Evolutionary conservation across 2,329 filamentous ascomycete species (phyloP).

Genomic region (Sclerotinia subarctica): DNA sequence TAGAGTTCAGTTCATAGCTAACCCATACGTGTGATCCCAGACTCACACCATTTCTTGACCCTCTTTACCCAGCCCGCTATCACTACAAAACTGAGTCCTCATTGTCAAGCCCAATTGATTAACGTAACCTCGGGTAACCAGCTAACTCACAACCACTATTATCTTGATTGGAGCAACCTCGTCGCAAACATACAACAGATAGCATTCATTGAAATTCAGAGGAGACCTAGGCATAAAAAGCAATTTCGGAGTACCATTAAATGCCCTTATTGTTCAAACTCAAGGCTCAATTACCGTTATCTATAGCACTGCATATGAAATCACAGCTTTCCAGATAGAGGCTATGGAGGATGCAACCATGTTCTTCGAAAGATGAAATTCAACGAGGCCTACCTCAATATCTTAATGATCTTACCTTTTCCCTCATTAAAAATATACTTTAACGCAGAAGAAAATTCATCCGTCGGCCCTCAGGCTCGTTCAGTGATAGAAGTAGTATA

Average conservation of each 20-base stretch:
- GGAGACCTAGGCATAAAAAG: too few species aligned
- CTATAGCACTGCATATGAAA: not conserved
- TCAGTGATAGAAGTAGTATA: too few species aligned
- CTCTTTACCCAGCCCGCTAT: not conserved
- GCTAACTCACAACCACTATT: not conserved
- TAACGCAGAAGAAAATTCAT: too few species aligned
- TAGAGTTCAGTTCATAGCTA: not conserved
- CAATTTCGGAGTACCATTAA: not conserved
- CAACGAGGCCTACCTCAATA: too few species aligned
- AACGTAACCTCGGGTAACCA: not conserved
- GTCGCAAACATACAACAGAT: not conserved
- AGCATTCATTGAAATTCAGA: not conserved
- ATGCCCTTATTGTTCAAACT: not conserved
- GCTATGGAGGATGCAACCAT: not conserved
- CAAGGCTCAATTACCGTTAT: too few species aligned
- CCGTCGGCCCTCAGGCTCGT: too few species aligned
- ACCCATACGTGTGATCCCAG: rapidly evolving
- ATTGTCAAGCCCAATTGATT: not conserved
- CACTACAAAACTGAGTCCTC: too few species aligned
- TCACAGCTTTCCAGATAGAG: too few species aligned
- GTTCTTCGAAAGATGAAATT: not conserved
- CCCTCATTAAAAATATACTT: too few species aligned
- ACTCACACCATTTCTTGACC: not conserved
- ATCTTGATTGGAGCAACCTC: not conserved
- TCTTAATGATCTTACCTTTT: too few species aligned